Evolutionary conservation across 495 filamentous ascomycete genomes (phyloP).

Genomic region (Podospora didyma): DNA sequence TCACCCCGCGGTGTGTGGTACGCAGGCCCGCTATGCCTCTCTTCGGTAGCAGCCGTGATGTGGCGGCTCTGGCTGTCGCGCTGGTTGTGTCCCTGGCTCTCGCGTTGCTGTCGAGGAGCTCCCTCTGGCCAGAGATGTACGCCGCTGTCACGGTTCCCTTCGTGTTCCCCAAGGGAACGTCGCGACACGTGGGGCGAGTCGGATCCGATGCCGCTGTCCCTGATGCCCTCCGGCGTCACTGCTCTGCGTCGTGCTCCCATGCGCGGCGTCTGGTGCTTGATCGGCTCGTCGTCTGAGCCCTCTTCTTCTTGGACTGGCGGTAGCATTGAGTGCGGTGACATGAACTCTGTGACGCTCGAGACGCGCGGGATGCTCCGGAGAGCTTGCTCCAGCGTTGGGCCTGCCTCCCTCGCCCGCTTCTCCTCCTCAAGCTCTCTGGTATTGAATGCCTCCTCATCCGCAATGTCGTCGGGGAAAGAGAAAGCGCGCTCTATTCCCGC

Average conservation of each 20-base stretch:
- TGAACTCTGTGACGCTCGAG: conserved; percentile 30
- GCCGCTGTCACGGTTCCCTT: conserved; percentile 48
- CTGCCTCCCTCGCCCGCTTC: conserved; percentile 3
- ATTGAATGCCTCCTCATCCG: conserved; percentile 31
- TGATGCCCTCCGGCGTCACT: conserved; percentile 30
- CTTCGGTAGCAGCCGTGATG: not conserved
- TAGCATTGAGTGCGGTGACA: conserved; percentile 36
- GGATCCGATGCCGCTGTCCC: conserved; percentile 46
- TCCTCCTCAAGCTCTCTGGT: conserved; percentile 13
- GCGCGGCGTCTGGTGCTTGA: conserved; percentile 4
- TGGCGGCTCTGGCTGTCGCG: conserved; percentile 32
- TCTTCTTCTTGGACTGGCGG: conserved; percentile 42
- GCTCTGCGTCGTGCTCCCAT: not conserved
- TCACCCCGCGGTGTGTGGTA: conserved; percentile 9
- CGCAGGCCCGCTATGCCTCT: conserved; percentile 1
- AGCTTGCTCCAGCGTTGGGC: conserved; percentile 3
- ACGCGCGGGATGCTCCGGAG: conserved; percentile 17
- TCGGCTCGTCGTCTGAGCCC: conserved; percentile 30
- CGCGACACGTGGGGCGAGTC: conserved; percentile 39
- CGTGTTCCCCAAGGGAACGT: conserved; percentile 18
- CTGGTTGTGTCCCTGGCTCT: conserved; percentile 7
- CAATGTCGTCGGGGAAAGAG: conserved; percentile 35
- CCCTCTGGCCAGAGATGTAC: conserved; percentile 39
- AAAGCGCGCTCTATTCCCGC: conserved; percentile 25
- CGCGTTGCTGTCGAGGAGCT: conserved; percentile 10